Evolutionary conservation across 2,329 filamentous ascomycete genomes (phyloP), one percentile per base, ranked within the genome.

Genomic region (Trichoderma semiorbis): DNA sequence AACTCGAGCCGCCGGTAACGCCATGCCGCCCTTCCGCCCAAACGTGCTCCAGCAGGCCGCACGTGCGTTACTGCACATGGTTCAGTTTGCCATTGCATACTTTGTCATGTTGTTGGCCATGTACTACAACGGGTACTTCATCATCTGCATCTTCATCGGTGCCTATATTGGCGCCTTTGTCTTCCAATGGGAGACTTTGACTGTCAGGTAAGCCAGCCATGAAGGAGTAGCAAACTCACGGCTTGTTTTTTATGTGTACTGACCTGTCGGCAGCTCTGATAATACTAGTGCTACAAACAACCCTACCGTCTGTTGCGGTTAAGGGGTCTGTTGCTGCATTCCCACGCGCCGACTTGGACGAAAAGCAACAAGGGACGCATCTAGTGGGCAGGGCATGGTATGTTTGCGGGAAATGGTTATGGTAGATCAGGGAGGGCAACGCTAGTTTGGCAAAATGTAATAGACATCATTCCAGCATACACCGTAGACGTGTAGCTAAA

Each of bases 71-170:
- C 79, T 95, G 24, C 92, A 95, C 75, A 89, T 90, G 82, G 70
- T 89, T 5, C 91, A 93, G 75, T 93, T 95, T 76, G 89, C 89
- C 0, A 86, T 94, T 2, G 92, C 92, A 2, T 96, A 95, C 79
- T 89, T 95, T 75, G 81, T 95, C 77, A 95, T 96, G 93, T 81
- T 92, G 82, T 81, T 83, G n/a, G 86, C 85, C 74, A 88, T 89
- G 86, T 89, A 89, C 79, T 90, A 86, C 81, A 89, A 89, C 75
- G 89, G 90, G 11, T 96, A 93, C 80, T 86, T 96, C 74, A 93
- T 96, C 79, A 91, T 95, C 72, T 93, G 90, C 75, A 93, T 96
- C 79, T 88, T 95, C 74, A 87, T 95, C 70, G 93, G 93, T 1
- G 89, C 91, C 0, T 93, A 89, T 74, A 71, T 95, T 6, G 93